Evolutionary conservation across 306 rosid species (phyloP), one percentile per base, ranked within the genome.

Genomic region (Bauhinia variegata): DNA sequence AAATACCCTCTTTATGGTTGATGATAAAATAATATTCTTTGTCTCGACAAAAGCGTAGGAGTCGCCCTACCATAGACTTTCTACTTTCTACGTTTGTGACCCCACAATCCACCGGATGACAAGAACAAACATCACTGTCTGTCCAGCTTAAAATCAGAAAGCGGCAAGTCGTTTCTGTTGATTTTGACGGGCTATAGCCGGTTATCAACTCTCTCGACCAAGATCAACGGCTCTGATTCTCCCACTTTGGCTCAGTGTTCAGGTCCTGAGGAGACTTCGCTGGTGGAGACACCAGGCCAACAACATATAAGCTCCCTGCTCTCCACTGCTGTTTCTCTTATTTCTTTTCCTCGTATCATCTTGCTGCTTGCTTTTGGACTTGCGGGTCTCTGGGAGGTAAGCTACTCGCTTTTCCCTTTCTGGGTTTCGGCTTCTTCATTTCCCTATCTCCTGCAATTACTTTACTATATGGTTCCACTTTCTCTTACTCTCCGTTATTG

Each of bases 211-310:
- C 28, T 18, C 4, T 4, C 14, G 0, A 11, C 1, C 7, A 1
- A 17, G 7, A 66, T 48, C 80, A 47, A 81, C 77, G 83, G 87
- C 75, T 65, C 41, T 0, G 39, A 30, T 70, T 55, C 15, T 43
- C 62, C 75, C 37, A 46, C 36, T 5, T 5, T 31, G 12, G 17
- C 47, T 39, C 6, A 23, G 28, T 23, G 28, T 2, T 23, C 28
- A 23, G 28, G 28, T 23, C 28, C 28, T 2, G 2, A 23, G 1
- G 2, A 23, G 28, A 23, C 28, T 23, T 23, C 28, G 28, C 28
- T 23, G 28, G 28, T 23, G 28, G 28, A 23, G 28, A 23, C 28
- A 23, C 1, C 28, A 23, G 28, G 28, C 28, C 28, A 7, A 16
- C n/a, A 33, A 53, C 1, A 41, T 11, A 11, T 11, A 8, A 9